These are phyloP conservation scores for Seiridium cupressi DNA, from an alignment of 2,329 filamentous ascomycete genomes.

Conservation along the genomic window DNA sequence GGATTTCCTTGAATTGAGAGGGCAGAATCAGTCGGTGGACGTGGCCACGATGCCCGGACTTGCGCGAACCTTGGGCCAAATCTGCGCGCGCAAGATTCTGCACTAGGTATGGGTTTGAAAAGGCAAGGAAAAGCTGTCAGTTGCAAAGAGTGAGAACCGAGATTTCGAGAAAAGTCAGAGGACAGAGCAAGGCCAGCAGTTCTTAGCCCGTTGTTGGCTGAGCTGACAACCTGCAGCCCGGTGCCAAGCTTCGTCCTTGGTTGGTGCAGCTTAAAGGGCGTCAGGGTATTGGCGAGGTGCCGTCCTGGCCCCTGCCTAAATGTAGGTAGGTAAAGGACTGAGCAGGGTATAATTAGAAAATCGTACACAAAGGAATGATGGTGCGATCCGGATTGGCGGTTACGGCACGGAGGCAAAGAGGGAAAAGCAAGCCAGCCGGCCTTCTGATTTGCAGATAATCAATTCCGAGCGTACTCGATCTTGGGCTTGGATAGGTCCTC, in stretches of 20 bases:
- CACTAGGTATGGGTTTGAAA: neutral
- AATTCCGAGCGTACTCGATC: neutral
- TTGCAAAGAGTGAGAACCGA: too few relatives aligned
- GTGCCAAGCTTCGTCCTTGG: neutral
- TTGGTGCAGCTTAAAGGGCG: neutral
- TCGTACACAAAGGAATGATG: neutral
- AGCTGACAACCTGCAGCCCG: neutral
- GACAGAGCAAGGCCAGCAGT: neutral
- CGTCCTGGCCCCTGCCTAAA: too few relatives aligned
- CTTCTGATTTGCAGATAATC: neutral
- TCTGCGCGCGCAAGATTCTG: neutral
- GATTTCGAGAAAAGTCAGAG: neutral
- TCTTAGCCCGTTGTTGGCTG: neutral
- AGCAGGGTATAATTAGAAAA: neutral
- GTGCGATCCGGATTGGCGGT: neutral
- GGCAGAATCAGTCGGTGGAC: too few relatives aligned
- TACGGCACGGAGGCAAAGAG: neutral
- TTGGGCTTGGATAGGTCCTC: neutral
- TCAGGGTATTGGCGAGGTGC: too few relatives aligned
- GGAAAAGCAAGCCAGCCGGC: neutral
- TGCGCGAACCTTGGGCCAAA: neutral
- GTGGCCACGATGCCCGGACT: too few relatives aligned
- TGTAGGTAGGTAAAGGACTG: neutral
- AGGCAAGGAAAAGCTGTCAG: neutral
- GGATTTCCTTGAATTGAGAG: too few relatives aligned